Evolutionary conservation across 805 yeast genomes (phyloP).

Genomic region (Wickerhamiella kurtzmanii): DNA sequence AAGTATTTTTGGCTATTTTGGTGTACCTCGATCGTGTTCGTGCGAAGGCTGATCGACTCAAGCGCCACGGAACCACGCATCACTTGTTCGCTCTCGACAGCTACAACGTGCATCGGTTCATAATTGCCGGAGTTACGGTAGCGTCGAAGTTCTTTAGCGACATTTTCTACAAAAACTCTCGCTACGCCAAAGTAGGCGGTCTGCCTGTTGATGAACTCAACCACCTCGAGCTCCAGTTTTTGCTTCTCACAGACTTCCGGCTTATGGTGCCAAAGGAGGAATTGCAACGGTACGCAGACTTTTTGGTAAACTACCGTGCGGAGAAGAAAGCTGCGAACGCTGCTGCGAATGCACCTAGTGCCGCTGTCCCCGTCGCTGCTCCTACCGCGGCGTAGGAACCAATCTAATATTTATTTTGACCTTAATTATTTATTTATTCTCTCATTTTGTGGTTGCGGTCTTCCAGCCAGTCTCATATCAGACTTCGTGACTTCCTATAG

Average conservation of each 20-base stretch:
- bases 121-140: constrained; percentile 90
- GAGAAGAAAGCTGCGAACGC: constrained; percentile 6
- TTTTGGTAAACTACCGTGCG: constrained; percentile 72
- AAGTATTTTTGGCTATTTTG: constrained; percentile 75
- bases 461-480: too few species aligned
- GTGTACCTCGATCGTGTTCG: constrained; percentile 94
- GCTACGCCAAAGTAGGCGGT: constrained; percentile 95
- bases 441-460: neutral
- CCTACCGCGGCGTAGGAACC: neutral
- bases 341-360: neutral
- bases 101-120: constrained; percentile 84
- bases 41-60: constrained; percentile 37
- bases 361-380: neutral
- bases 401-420: neutral
- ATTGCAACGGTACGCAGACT: constrained; percentile 77
- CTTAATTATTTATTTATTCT: neutral
- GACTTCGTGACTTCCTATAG: too few species aligned
- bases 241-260: constrained; percentile 71
- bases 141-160: constrained; percentile 69
- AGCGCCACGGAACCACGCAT: constrained; percentile 3
- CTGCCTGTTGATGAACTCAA: constrained; percentile 48
- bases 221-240: constrained; percentile 79
- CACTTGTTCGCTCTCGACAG: constrained; percentile 83
- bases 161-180: constrained; percentile 82
- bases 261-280: constrained; percentile 83